These are phyloP conservation scores for Cryptosporidium bovis DNA, from an alignment of 169 alveolate genomes.

Conservation along the genomic window DNA sequence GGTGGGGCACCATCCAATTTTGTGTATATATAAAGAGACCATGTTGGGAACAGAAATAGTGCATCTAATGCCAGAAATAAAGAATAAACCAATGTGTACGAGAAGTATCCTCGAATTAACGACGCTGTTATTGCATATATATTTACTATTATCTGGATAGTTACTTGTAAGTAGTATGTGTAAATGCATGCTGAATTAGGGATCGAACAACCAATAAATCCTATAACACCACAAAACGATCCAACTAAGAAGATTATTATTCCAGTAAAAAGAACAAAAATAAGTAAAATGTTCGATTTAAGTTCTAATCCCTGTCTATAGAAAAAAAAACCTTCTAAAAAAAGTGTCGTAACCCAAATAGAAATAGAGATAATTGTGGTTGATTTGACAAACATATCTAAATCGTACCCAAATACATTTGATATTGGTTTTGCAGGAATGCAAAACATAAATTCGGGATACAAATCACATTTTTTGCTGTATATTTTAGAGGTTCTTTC, in stretches of 20 bases:
- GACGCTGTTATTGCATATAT: constrained; percentile 43
- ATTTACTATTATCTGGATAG: constrained; percentile 15
- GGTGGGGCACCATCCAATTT: constrained; percentile 50
- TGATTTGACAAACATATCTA: constrained; percentile 50
- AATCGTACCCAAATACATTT: constrained; percentile 49
- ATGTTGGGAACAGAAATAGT: constrained; percentile 43
- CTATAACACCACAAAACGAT: constrained; percentile 62
- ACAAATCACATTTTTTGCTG: constrained; percentile 19
- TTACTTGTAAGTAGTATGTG: constrained; percentile 39
- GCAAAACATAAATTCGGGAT: constrained; percentile 60
- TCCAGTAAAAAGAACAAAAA: constrained; percentile 5
- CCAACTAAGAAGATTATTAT: background rate
- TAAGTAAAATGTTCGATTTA: constrained; percentile 7
- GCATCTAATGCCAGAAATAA: background rate
- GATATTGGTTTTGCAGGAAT: constrained; percentile 55
- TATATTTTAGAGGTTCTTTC: constrained; percentile 9
- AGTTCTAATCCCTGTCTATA: constrained; percentile 18
- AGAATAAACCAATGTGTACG: constrained; percentile 19
- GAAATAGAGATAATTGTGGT: constrained; percentile 19
- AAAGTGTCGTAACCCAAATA: constrained; percentile 19
- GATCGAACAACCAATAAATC: constrained; percentile 69
- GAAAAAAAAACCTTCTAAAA: constrained; percentile 37
- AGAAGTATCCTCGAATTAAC: constrained; percentile 48
- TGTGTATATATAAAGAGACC: constrained; percentile 57
- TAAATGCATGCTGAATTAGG: constrained; percentile 38